phyloP scores from a whole-genome alignment of 1,284 basidiomycete genomes.

The Veloporphyrellus conicus region DNA sequence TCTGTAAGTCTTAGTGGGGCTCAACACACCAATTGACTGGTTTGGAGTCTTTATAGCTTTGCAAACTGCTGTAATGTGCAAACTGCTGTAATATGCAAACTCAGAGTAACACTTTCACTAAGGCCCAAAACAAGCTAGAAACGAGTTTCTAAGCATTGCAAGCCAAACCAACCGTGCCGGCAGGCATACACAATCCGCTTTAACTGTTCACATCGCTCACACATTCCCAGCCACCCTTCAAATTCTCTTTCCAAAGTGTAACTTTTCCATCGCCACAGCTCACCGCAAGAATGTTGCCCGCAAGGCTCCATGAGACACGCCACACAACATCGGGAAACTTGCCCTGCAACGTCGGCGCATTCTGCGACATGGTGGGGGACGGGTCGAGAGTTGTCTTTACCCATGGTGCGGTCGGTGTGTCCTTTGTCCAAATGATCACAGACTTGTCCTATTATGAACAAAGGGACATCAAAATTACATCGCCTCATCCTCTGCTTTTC shows the following conservation, averaged over 20 bases:
- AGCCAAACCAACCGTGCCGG: too few relatives aligned
- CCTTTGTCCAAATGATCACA: slow-evolving; percentile 93
- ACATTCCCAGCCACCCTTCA: slow-evolving; percentile 93
- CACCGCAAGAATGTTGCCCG: slow-evolving; percentile 94
- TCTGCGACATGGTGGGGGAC: slow-evolving; percentile 40
- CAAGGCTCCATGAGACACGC: slow-evolving; percentile 96
- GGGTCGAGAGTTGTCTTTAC: slow-evolving; percentile 83
- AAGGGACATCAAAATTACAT: background rate
- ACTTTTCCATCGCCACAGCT: slow-evolving; percentile 99
- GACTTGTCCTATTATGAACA: slow-evolving; percentile 65
- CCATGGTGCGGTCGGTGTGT: slow-evolving; percentile 77
- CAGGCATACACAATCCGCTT: background rate
- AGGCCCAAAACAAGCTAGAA: too few relatives aligned
- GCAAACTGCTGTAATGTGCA: too few relatives aligned
- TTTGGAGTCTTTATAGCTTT: too few relatives aligned
- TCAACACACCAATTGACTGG: too few relatives aligned
- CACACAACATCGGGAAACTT: slow-evolving; percentile 96
- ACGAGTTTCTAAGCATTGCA: too few relatives aligned
- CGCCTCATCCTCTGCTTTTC: background rate
- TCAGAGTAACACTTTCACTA: too few relatives aligned
- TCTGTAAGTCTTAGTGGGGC: too few relatives aligned
- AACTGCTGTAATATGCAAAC: too few relatives aligned
- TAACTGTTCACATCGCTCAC: slow-evolving; percentile 89
- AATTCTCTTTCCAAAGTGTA: slow-evolving; percentile 96
- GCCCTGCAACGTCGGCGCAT: slow-evolving; percentile 40